Conservation (phyloP, 179 eudicot species). For the Vitellaria paradoxa region DNA sequence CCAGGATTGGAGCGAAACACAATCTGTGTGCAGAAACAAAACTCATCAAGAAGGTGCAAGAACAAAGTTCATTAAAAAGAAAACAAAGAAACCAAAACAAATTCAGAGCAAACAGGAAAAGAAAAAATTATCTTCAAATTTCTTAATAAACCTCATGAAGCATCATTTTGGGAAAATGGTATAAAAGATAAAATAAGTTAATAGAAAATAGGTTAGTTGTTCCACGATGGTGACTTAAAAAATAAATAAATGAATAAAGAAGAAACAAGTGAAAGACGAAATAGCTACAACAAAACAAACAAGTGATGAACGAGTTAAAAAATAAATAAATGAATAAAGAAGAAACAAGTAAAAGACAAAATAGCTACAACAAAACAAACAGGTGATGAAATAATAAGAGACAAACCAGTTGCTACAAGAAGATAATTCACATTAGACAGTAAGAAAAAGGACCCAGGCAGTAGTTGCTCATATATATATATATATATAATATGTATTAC, state of each 20-base stretch:
- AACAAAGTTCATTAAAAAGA: conserved; percentile 3
- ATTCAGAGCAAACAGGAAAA: not conserved
- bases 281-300: not conserved
- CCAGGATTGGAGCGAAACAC: conserved; percentile 72
- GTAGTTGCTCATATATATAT: not conserved
- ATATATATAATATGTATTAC: not conserved
- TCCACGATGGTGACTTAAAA: no score
- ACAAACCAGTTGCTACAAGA: not conserved
- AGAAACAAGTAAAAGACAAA: no score
- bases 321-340: no score
- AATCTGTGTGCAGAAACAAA: conserved; percentile 41
- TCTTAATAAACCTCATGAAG: no score
- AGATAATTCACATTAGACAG: not conserved
- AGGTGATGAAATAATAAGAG: not conserved
- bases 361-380: not conserved
- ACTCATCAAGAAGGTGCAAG: not conserved
- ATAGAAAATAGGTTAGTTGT: no score
- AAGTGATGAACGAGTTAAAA: not conserved
- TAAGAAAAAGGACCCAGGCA: not conserved
- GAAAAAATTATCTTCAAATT: no score
- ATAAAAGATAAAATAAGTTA: not conserved
- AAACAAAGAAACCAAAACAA: not conserved
- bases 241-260: no score
- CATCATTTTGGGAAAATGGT: not conserved
- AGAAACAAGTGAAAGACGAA: no score